Evolutionary conservation across 2,329 filamentous ascomycete species (phyloP).

Genomic region (Anthostomella pinea): DNA sequence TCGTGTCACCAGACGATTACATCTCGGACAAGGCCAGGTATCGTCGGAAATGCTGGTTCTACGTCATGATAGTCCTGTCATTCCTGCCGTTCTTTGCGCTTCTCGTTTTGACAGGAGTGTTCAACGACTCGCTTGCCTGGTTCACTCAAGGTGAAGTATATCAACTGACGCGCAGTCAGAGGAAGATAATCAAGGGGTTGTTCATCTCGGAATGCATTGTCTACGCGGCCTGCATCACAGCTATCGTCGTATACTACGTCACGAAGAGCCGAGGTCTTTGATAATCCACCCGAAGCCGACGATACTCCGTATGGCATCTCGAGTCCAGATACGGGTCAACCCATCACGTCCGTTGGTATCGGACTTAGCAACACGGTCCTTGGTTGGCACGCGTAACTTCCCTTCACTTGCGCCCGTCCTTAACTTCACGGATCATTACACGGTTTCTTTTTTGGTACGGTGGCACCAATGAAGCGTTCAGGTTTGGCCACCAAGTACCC

Average conservation of each 20-base stretch:
- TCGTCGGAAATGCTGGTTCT: constrained; percentile 38
- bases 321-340: too few species aligned
- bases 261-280: too few species aligned
- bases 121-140: constrained; percentile 47
- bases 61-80: constrained; percentile 36
- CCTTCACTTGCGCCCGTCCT: too few species aligned
- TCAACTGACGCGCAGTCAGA: constrained; percentile 37
- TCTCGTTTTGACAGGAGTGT: constrained; percentile 42
- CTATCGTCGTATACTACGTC: constrained; percentile 21
- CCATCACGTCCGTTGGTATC: too few species aligned
- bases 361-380: too few species aligned
- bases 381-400: too few species aligned
- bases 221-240: constrained; percentile 12
- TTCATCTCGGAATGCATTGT: constrained; percentile 18
- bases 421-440: too few species aligned
- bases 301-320: too few species aligned
- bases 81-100: constrained; percentile 48
- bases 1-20: constrained; percentile 12
- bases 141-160: constrained; percentile 45
- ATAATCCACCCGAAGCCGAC: too few species aligned
- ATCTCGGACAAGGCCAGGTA: constrained; percentile 26
- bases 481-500: too few species aligned
- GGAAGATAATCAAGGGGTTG: constrained; percentile 29
- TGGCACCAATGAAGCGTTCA: too few species aligned
- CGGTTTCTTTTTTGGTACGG: too few species aligned